phyloP scores from a whole-genome alignment of 768 basidiomycete genomes.

The Hebeloma cylindrosporum region DNA sequence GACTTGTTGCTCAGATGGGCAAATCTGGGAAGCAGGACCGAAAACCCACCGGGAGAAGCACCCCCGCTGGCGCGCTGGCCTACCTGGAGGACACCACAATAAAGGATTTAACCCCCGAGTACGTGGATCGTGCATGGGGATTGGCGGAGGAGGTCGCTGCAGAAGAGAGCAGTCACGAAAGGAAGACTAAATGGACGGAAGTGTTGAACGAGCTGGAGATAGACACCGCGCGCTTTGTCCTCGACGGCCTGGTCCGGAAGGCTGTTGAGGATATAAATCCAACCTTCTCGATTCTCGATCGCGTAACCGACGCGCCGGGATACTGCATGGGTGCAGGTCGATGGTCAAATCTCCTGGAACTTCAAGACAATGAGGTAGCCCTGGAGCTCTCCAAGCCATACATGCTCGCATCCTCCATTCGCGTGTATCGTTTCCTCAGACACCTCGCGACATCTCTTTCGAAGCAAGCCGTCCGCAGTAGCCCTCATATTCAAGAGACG shows the following conservation, averaged over 20 bases:
- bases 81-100: slow-evolving; percentile 25
- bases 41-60: slow-evolving; percentile 28
- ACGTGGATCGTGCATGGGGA: slow-evolving; percentile 48
- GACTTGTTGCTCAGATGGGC: slow-evolving; percentile 13
- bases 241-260: slow-evolving; percentile 49
- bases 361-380: slow-evolving; percentile 58
- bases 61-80: slow-evolving; percentile 9
- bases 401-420: slow-evolving; percentile 51
- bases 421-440: slow-evolving; percentile 54
- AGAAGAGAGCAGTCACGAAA: slow-evolving; percentile 5
- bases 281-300: slow-evolving; percentile 13
- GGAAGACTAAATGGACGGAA: slow-evolving; percentile 17
- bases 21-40: slow-evolving; percentile 6
- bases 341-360: slow-evolving; percentile 52
- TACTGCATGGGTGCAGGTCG: slow-evolving; percentile 19
- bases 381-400: slow-evolving; percentile 48
- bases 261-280: slow-evolving; percentile 34
- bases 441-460: slow-evolving; percentile 22
- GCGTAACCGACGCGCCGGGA: slow-evolving; percentile 4
- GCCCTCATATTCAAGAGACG: neutral
- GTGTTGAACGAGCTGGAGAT: slow-evolving; percentile 52
- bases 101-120: slow-evolving; percentile 35
- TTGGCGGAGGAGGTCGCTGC: slow-evolving; percentile 31
- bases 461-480: neutral
- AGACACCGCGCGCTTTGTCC: slow-evolving; percentile 57